Percentiles rank a stretch among this genome's conserved stretches.
These are phyloP conservation scores for Setomelanomma holmii DNA, from an alignment of 2,329 filamentous ascomycete genomes.

Conservation along the genomic window DNA sequence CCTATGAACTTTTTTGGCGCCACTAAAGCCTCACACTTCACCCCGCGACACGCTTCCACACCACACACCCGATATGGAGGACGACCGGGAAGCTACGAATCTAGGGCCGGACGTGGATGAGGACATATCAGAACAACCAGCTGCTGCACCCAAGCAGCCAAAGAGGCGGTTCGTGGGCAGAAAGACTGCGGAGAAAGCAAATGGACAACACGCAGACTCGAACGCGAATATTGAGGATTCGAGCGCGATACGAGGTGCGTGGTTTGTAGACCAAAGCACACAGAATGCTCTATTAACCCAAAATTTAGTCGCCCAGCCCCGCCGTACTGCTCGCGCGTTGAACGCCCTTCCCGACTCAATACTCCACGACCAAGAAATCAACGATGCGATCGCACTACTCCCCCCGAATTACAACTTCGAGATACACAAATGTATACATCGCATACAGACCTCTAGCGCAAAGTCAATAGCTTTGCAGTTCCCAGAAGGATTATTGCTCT, in stretches of 20 bases:
- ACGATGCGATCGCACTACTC: constrained; percentile 83
- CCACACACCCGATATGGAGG: constrained; percentile 66
- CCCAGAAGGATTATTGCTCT: constrained; percentile 91
- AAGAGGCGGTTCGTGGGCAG: constrained; percentile 93
- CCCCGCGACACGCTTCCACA: background rate
- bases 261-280: too few relatives aligned
- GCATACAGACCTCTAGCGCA: constrained; percentile 79
- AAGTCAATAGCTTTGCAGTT: constrained; percentile 94
- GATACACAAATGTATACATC: constrained; percentile 96
- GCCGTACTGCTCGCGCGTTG: constrained; percentile 77
- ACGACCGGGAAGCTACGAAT: constrained; percentile 74
- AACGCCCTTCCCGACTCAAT: constrained; percentile 92
- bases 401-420: constrained; percentile 98
- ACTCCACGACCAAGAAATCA: constrained; percentile 81
- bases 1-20: constrained; percentile 3
- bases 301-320: constrained; percentile 69
- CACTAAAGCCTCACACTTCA: constrained; percentile 1
- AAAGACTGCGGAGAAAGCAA: constrained; percentile 69
- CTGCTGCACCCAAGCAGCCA: constrained; percentile 68
- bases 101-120: constrained; percentile 73
- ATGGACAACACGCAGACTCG: constrained; percentile 51
- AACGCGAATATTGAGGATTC: constrained; percentile 64
- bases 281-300: too few relatives aligned
- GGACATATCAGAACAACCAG: constrained; percentile 62
- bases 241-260: constrained; percentile 72